phyloP scores from a whole-genome alignment of 164 flowering plant species.

The Sedum album region DNA sequence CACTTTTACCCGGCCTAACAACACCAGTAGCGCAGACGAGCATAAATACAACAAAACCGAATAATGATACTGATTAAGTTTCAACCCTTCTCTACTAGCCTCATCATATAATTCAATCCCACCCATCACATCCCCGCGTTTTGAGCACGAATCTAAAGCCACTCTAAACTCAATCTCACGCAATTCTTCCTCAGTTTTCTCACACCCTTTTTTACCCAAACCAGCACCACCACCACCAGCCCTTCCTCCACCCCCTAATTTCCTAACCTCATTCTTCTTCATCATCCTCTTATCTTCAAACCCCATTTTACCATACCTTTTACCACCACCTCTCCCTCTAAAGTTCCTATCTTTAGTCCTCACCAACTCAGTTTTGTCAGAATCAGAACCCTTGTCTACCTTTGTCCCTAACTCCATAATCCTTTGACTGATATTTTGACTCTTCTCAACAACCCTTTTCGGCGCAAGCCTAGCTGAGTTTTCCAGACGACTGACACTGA shows the following conservation, averaged over 20 bases:
- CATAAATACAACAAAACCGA: conserved; percentile 72
- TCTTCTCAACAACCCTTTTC: not conserved
- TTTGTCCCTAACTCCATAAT: not conserved
- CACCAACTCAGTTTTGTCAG: not conserved
- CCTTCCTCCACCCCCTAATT: conserved; percentile 10
- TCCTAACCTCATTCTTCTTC: conserved; percentile 7
- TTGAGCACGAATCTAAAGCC: conserved; percentile 66
- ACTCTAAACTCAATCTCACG: conserved; percentile 28
- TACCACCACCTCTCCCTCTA: not conserved
- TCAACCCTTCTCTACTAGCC: conserved; percentile 48
- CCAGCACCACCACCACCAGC: too few relatives aligned
- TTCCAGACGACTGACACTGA: too few relatives aligned
- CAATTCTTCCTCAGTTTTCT: conserved; percentile 25
- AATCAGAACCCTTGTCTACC: not conserved
- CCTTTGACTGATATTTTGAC: not conserved
- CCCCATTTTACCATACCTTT: not conserved
- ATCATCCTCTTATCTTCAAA: not conserved
- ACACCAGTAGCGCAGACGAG: conserved; percentile 78
- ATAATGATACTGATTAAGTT: conserved; percentile 62
- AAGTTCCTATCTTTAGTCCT: conserved; percentile 1
- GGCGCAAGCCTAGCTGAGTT: too few relatives aligned
- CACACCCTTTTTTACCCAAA: conserved; percentile 12
- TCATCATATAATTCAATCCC: conserved; percentile 59
- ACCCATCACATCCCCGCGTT: conserved; percentile 64
- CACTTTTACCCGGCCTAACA: conserved; percentile 71